A percentile compares a stretch with the other conserved stretches of the same genome.
Evolutionary conservation across 768 basidiomycete species (phyloP).

Genomic region (Tulasnella sp.): DNA sequence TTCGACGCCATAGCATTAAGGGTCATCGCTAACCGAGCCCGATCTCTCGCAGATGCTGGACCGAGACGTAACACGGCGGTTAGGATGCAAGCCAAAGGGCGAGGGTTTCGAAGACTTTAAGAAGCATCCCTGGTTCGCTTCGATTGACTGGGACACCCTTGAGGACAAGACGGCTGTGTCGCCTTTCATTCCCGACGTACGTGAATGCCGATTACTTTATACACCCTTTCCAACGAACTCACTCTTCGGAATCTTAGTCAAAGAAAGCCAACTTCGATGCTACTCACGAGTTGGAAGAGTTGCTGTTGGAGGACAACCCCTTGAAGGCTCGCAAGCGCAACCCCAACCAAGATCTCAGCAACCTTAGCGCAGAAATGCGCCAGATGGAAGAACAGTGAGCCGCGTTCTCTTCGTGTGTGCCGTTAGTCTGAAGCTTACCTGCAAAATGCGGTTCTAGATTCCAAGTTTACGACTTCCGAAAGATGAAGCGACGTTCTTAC

Average conservation of each 20-base stretch:
- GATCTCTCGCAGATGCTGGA: constrained; percentile 60
- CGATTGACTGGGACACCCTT: constrained; percentile 72
- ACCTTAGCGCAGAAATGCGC: constrained; percentile 82
- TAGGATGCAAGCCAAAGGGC: constrained; percentile 70
- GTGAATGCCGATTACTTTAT: constrained; percentile 32
- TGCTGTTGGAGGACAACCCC: constrained; percentile 92
- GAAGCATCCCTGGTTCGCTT: constrained; percentile 74
- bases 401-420: not conserved
- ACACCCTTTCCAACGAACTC: not conserved
- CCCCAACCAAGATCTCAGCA: constrained; percentile 77
- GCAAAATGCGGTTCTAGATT: constrained; percentile 47
- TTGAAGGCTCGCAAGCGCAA: constrained; percentile 91
- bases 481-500: constrained; percentile 85
- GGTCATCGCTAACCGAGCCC: not conserved
- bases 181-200: constrained; percentile 86
- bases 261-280: constrained; percentile 99
- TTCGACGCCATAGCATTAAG: not conserved
- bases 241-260: constrained; percentile 43
- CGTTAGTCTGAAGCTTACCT: not conserved
- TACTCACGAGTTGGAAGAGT: constrained; percentile 93
- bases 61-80: constrained; percentile 67
- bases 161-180: constrained; percentile 57
- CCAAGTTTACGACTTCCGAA: constrained; percentile 84
- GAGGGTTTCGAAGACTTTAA: constrained; percentile 76
- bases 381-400: constrained; percentile 96